Percentiles rank a stretch among this genome's conserved stretches.
Evolutionary conservation across 768 basidiomycete species (phyloP).

Genomic region (Auriscalpium orientale): DNA sequence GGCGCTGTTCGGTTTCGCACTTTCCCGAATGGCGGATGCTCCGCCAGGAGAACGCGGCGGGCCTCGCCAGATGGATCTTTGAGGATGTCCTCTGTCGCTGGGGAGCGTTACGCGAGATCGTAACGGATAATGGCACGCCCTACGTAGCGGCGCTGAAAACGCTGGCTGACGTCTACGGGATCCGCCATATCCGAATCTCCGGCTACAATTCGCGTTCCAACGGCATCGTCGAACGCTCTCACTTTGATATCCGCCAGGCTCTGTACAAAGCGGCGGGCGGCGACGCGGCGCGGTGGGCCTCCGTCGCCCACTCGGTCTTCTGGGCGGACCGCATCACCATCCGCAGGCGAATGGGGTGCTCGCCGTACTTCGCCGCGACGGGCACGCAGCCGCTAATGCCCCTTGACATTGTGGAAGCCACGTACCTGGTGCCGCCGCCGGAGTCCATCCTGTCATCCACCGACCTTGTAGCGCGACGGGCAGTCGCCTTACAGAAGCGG

Average conservation of each 20-base stretch:
- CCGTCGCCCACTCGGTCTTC: conserved; percentile 19
- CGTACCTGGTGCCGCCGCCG: conserved; percentile 5
- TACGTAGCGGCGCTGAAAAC: conserved; percentile 20
- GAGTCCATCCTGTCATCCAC: neutral
- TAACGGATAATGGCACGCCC: conserved; percentile 35
- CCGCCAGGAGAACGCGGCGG: conserved; percentile 20
- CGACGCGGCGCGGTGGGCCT: conserved; percentile 26
- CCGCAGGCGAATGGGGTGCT: conserved; percentile 22
- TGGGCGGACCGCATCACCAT: conserved; percentile 32
- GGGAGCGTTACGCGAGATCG: conserved; percentile 30
- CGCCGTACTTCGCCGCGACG: conserved; percentile 18
- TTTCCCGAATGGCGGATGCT: conserved; percentile 28
- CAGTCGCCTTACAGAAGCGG: no score
- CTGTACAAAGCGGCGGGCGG: conserved; percentile 28
- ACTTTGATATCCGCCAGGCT: conserved; percentile 25
- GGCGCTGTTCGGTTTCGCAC: conserved; percentile 24
- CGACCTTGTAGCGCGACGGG: no score
- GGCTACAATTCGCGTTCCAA: conserved; percentile 37
- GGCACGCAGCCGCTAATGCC: conserved; percentile 18
- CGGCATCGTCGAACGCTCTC: conserved; percentile 27
- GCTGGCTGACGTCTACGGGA: conserved; percentile 22
- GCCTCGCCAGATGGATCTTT: conserved; percentile 27
- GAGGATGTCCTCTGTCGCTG: conserved; percentile 32
- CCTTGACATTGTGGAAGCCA: conserved; percentile 16
- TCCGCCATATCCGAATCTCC: conserved; percentile 33